Evolutionary conservation across 345 rosid species (phyloP).

Genomic region (Hibiscus tridactylites): DNA sequence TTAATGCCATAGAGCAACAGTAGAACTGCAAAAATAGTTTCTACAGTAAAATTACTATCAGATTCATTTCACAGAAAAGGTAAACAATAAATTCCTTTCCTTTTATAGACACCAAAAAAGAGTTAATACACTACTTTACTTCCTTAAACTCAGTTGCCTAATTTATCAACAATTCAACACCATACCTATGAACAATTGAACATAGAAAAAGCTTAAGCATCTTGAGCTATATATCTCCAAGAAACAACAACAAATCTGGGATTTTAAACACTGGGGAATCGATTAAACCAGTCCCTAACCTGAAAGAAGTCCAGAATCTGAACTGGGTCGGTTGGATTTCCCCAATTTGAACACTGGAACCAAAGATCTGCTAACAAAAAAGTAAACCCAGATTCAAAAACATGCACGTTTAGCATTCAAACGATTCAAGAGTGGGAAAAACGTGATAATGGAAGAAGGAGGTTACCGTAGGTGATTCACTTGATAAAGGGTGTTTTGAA

Average conservation of each 20-base stretch:
- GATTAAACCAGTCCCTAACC: background rate
- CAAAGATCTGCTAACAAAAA: slow-evolving; percentile 8
- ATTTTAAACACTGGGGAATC: background rate
- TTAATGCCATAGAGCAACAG: background rate
- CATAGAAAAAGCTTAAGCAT: background rate
- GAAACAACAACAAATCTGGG: background rate
- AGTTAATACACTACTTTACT: background rate
- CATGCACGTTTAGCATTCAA: background rate
- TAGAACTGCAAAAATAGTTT: background rate
- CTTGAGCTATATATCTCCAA: background rate
- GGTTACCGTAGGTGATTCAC: background rate
- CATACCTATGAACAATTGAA: background rate
- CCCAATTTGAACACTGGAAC: background rate
- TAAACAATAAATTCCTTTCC: too few relatives aligned
- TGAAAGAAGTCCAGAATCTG: background rate
- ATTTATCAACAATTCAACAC: background rate
- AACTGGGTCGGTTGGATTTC: slow-evolving; percentile 1
- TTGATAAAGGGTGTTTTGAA: background rate
- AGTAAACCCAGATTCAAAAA: background rate
- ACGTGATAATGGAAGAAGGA: background rate
- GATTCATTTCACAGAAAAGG: too few relatives aligned
- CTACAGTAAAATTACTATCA: background rate
- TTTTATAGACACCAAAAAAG: too few relatives aligned
- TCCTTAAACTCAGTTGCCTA: background rate
- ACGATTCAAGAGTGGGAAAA: background rate